Evolutionary conservation across 352 stramenopile genomes (phyloP).

Genomic region (Globisporangium paddicum): DNA sequence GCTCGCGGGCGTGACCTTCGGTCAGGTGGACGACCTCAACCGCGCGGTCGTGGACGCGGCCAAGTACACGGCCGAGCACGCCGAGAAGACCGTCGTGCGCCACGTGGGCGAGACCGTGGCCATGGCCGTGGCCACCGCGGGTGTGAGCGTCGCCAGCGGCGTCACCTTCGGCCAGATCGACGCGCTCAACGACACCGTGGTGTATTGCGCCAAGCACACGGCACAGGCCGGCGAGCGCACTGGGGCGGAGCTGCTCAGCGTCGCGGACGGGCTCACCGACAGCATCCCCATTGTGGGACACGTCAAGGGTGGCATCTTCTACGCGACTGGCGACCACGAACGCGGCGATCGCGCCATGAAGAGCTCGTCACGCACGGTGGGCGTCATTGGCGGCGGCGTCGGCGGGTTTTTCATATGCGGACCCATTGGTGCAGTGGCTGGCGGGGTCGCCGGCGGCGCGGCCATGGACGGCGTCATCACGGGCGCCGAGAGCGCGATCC

Average conservation of each 20-base stretch:
- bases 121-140: neutral
- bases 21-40: neutral
- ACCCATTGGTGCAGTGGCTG: slow-evolving; percentile 7
- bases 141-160: neutral
- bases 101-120: neutral
- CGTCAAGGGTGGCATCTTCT: slow-evolving; percentile 7
- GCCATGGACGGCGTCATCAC: slow-evolving; percentile 14
- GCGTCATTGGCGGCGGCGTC: slow-evolving; percentile 8
- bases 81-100: neutral
- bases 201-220: neutral
- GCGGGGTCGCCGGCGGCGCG: slow-evolving; percentile 5
- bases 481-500: slow-evolving; percentile 9
- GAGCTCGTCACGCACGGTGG: slow-evolving; percentile 2
- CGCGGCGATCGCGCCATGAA: slow-evolving; percentile 5
- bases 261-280: slow-evolving; percentile 8
- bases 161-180: neutral
- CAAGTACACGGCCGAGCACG: neutral
- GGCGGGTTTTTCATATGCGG: slow-evolving; percentile 3
- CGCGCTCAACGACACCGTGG: neutral
- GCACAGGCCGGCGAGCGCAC: neutral
- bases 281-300: slow-evolving; percentile 9
- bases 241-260: neutral
- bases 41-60: neutral
- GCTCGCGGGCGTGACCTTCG: neutral
- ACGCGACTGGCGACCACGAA: slow-evolving; percentile 1